These are phyloP conservation scores for Pythium dissimile DNA, from an alignment of 352 stramenopile genomes.

Conservation along the genomic window DNA sequence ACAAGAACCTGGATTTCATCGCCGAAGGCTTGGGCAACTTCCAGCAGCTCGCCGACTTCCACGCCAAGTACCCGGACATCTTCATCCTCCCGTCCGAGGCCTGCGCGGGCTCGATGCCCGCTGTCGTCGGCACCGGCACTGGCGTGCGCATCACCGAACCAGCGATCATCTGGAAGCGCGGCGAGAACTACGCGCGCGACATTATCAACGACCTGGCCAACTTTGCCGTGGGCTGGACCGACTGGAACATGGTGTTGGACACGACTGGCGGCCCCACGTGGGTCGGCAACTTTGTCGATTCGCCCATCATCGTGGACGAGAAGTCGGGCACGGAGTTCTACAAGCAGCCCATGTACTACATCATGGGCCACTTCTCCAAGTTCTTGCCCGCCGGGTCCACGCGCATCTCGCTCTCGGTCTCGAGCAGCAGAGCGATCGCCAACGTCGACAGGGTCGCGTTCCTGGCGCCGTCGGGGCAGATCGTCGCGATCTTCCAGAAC, in stretches of 20 bases:
- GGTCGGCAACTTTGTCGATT: conserved; percentile 54
- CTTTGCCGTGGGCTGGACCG: conserved; percentile 67
- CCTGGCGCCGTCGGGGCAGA: no score
- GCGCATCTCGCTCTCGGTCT: conserved; percentile 28
- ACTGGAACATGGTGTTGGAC: conserved; percentile 86
- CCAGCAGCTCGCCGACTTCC: conserved; percentile 38
- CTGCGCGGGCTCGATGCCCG: conserved; percentile 54
- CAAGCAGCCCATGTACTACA: conserved; percentile 79
- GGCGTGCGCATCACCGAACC: conserved; percentile 38
- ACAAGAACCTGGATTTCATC: conserved; percentile 54
- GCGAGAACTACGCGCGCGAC: conserved; percentile 77
- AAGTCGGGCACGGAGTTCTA: conserved; percentile 52
- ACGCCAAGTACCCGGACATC: conserved; percentile 49
- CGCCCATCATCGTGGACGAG: conserved; percentile 66
- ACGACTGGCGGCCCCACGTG: conserved; percentile 65
- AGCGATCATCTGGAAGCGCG: conserved; percentile 47
- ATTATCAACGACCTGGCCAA: conserved; percentile 82
- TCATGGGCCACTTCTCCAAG: conserved; percentile 70
- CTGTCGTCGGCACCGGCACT: conserved; percentile 36
- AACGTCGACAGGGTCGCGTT: no score
- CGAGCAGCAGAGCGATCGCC: no score
- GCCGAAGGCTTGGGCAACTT: conserved; percentile 33
- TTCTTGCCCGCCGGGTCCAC: conserved; percentile 52
- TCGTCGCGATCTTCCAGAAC: no score
- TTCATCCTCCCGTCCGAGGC: conserved; percentile 83